Evolutionary conservation across 2,329 filamentous ascomycete genomes (phyloP).

Genomic region (Colletotrichum musae): DNA sequence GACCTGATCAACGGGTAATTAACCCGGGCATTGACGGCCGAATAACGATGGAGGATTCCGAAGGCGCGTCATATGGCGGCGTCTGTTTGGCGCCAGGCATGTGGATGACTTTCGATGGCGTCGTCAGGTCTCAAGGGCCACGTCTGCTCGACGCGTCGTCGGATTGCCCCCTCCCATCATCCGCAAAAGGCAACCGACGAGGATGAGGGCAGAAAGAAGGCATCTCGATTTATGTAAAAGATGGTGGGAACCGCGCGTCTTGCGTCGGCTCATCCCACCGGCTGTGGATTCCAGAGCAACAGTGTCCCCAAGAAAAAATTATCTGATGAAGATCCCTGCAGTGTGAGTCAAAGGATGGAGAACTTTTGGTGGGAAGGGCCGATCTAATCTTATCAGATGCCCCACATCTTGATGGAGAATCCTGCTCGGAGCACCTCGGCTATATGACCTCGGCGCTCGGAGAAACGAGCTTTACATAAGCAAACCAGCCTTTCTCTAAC

Average conservation of each 20-base stretch:
- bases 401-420: slow-evolving; percentile 5
- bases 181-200: neutral
- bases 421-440: slow-evolving; percentile 26
- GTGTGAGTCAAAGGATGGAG: slow-evolving; percentile 38
- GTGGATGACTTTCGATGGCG: neutral
- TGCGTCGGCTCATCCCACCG: slow-evolving; percentile 25
- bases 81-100: neutral
- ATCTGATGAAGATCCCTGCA: slow-evolving; percentile 39
- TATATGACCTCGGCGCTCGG: slow-evolving; percentile 32
- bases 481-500: neutral
- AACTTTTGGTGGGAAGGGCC: slow-evolving; percentile 28
- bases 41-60: slow-evolving; percentile 10
- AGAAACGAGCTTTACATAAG: slow-evolving; percentile 25
- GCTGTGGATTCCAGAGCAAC: slow-evolving; percentile 25
- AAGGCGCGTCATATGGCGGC: neutral
- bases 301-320: slow-evolving; percentile 19
- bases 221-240: slow-evolving; percentile 11
- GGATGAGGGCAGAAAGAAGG: neutral
- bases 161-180: slow-evolving; percentile 15
- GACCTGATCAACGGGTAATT: neutral
- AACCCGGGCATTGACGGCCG: slow-evolving; percentile 7
- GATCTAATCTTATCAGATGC: slow-evolving; percentile 43
- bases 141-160: slow-evolving; percentile 1
- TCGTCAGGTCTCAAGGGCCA: neutral
- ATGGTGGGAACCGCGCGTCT: slow-evolving; percentile 25